Evolutionary conservation across 2,329 filamentous ascomycete genomes (phyloP).

Genomic region (Delphinella strobiligena): DNA sequence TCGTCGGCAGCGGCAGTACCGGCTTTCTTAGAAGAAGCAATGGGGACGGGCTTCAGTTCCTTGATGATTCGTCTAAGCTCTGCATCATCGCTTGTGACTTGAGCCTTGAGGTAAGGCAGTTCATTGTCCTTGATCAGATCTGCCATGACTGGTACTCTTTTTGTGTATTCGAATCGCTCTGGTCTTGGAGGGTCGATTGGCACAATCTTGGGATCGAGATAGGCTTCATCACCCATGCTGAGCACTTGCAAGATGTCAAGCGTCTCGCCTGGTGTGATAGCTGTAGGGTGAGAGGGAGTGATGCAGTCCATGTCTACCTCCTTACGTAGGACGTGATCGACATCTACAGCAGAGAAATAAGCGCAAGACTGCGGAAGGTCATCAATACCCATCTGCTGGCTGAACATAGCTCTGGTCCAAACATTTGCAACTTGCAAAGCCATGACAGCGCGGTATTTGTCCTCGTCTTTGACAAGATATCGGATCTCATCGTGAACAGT

Average conservation of each 20-base stretch:
- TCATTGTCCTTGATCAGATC: constrained; percentile 40
- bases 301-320: constrained; percentile 97
- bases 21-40: background rate
- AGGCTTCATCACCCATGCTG: constrained; percentile 55
- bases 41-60: constrained; percentile 23
- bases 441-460: constrained; percentile 83
- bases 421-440: constrained; percentile 88
- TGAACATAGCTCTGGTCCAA: constrained; percentile 96
- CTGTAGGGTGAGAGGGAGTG: constrained; percentile 69
- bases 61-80: constrained; percentile 65
- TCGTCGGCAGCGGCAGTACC: background rate
- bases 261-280: constrained; percentile 76
- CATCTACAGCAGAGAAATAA: constrained; percentile 90
- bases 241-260: constrained; percentile 74
- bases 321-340: constrained; percentile 91
- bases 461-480: constrained; percentile 73
- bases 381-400: constrained; percentile 89
- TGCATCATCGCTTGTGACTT: constrained; percentile 62
- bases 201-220: constrained; percentile 52
- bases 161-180: constrained; percentile 53
- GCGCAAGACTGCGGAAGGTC: constrained; percentile 90
- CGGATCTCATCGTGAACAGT: constrained; percentile 97
- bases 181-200: constrained; percentile 48
- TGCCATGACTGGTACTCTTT: constrained; percentile 70
- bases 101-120: constrained; percentile 63